Evolutionary conservation across 2,329 filamentous ascomycete genomes (phyloP).

Genomic region (Metarhizium brunneum): DNA sequence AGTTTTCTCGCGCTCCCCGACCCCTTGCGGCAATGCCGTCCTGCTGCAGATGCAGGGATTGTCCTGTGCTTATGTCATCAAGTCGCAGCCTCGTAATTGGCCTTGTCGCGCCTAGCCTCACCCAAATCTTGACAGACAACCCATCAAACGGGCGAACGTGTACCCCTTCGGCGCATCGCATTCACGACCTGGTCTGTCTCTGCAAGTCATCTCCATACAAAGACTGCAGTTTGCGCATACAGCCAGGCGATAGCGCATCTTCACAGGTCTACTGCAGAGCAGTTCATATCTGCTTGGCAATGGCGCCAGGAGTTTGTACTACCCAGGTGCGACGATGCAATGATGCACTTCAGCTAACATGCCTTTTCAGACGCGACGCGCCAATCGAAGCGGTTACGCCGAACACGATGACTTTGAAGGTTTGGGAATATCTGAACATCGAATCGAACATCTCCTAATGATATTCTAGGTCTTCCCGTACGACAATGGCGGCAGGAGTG

Average conservation of each 20-base stretch:
- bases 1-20: too few relatives aligned
- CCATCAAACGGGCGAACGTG: not conserved
- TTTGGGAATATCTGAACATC: conserved; percentile 11
- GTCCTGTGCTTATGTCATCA: conserved; percentile 6
- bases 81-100: conserved; percentile 1
- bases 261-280: not conserved
- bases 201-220: not conserved
- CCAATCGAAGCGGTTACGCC: conserved; percentile 44
- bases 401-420: conserved; percentile 56
- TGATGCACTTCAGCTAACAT: conserved; percentile 9
- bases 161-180: not conserved
- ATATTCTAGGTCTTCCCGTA: conserved; percentile 65
- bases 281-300: conserved; percentile 10
- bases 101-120: not conserved
- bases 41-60: not conserved
- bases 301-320: conserved; percentile 30
- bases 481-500: conserved; percentile 77
- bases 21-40: too few relatives aligned
- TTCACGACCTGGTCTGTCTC: not conserved
- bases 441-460: conserved; percentile 11
- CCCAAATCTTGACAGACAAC: not conserved
- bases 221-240: not conserved
- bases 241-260: not conserved
- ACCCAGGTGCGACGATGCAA: not conserved
- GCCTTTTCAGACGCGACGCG: conserved; percentile 40